Conservation (phyloP, 2,329 filamentous ascomycete species). For the Apiospora aurea region DNA sequence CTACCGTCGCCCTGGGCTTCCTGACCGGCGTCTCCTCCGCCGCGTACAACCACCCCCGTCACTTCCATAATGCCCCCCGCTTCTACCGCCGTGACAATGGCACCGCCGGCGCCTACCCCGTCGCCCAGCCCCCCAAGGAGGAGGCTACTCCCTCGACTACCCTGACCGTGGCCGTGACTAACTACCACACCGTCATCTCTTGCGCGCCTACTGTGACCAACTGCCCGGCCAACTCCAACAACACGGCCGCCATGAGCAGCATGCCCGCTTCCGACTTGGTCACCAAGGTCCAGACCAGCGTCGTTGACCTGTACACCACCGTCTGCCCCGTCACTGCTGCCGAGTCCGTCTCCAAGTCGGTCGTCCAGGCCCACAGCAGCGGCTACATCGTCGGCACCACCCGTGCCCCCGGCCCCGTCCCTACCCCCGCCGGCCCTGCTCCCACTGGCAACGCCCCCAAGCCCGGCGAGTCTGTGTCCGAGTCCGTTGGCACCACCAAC, state of each 20-base stretch:
- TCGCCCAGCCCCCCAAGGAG: too few relatives aligned
- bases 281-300: slow-evolving; percentile 43
- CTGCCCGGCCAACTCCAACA: slow-evolving; percentile 41
- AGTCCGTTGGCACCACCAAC: slow-evolving; percentile 30
- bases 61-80: slow-evolving; percentile 36
- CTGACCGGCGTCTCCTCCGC: slow-evolving; percentile 43
- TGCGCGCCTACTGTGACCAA: slow-evolving; percentile 44
- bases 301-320: slow-evolving; percentile 45
- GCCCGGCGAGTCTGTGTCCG: slow-evolving; percentile 19
- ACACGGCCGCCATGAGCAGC: slow-evolving; percentile 28
- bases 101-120: slow-evolving; percentile 30
- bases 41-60: slow-evolving; percentile 40
- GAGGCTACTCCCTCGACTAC: slow-evolving; percentile 36
- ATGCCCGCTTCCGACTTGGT: slow-evolving; percentile 28
- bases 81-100: slow-evolving; percentile 38
- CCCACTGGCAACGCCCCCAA: slow-evolving; percentile 25
- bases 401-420: slow-evolving; percentile 26
- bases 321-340: slow-evolving; percentile 46
- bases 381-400: slow-evolving; percentile 41
- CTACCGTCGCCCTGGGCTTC: slow-evolving; percentile 42
- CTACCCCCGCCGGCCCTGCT: slow-evolving; percentile 29
- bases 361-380: slow-evolving; percentile 41
- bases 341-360: slow-evolving; percentile 40
- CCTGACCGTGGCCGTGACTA: slow-evolving; percentile 41
- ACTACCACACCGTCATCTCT: slow-evolving; percentile 42